Base-by-base conservation (phyloP, 108 stramenopile genomes). In the Pseudonitzschia multistriata region DNA sequence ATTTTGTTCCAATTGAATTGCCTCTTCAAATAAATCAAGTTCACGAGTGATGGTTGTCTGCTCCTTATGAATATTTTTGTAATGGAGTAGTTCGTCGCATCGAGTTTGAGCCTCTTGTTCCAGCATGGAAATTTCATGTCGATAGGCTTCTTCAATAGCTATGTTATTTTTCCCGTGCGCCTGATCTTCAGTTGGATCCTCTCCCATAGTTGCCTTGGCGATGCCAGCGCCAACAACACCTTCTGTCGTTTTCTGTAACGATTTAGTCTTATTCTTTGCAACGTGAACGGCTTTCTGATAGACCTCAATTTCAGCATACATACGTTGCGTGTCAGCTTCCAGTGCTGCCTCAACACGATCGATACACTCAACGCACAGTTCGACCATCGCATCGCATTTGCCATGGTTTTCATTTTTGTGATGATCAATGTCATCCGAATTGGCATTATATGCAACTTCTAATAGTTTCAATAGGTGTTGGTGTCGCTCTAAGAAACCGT, bases 301-400 rank as follows among this genome's bases (percentile, higher is more conserved):
- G 2, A 70, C 70, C 15, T 72, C 27, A 21, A 47, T 48, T 68
- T 86, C 85, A 3, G 49, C 35, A 53, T 74, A 67, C 0, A 82
- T 56, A 31, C 85, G 62, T 56, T 86, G 82, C 5, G 80, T 79
- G 59, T 86, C 81, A 14, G 65, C 62, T 19, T 83, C 82, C 37
- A 86, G 40, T 11, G 85, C 85, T 13, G 39, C 40, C 5, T 67
- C 70, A 5, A 83, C 72, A 8, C 82, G 74, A 33, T 76, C 79
- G 21, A 79, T 70, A 61, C 81, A 79, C 40, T 82, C 73, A 13
- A 53, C 33, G 35, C 82, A 79, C 11, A 83, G 63, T 47, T 64
- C 71, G 0, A 79, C 72, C 17, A 22, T 19, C 52, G 22, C 13
- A 13, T 42, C 13, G 40, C 13, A 10, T 7, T 42, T 42, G 40